Evolutionary conservation across 148 eudicot genomes (phyloP), one percentile per base, ranked within the genome.

Genomic region (Nyssa sinensis): DNA sequence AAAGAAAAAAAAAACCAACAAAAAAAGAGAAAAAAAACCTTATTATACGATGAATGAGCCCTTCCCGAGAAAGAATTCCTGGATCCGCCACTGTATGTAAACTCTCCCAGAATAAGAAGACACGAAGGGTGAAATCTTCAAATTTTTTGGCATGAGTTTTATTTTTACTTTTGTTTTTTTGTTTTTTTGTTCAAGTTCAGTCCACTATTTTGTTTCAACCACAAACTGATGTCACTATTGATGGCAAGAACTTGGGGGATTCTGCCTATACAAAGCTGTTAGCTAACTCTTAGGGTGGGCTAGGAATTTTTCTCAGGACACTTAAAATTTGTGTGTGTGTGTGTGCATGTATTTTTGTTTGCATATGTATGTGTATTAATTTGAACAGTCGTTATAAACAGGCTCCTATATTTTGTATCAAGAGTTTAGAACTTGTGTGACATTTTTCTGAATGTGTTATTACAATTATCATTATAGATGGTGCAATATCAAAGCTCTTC

Each of bases 401-500:
- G 59, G 21, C 17, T 44, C 51, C 51, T 19, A n/a, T 23, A 19
- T 55, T 55, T 19, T 55, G 59, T 10, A 44, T 55, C 21, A 17
- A 21, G 5, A 6, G 7, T 55, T 47, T 49, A 74, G 29, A 13
- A 64, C 27, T 64, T 32, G 17, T 60, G 19, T 81, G 62, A n/a
- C 59, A 62, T 62, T 64, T 74, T 24, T 28, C 69, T 37, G 60
- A 83, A 72, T 60, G 23, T 77, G 47, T 35, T 69, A 29, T 80
- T 3, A 49, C 47, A 64, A 55, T 67, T 75, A 55, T 78, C 17
- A 39, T 73, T 51, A 79, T 78, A 95, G 98, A 41, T 86, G 89
- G 86, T 78, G 89, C 84, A 88, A 81, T 49, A 79, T 87, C 75
- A 89, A 84, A 85, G 88, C 96, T 71, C 90, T 85, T 73, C 97